phyloP scores from a whole-genome alignment of 352 stramenopile species.

The Phytophthora meadii region DNA sequence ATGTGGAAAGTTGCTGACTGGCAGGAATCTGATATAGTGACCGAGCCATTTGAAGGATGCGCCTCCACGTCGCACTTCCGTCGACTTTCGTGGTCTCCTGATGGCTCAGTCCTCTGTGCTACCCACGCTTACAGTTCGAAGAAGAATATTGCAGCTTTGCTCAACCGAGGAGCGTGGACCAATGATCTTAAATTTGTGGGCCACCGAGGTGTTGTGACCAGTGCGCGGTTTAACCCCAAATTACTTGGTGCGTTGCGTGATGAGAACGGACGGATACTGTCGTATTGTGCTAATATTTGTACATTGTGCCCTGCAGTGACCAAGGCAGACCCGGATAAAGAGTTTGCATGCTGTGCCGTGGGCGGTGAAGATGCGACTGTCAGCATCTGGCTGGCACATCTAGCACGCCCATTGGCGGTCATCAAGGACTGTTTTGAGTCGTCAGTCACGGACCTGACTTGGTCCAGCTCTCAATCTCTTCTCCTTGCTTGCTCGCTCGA shows the following conservation, averaged over 20 bases:
- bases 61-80: constrained; percentile 86
- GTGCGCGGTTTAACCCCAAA: constrained; percentile 84
- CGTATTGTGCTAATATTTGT: constrained; percentile 5
- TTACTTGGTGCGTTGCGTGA: constrained; percentile 54
- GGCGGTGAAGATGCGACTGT: constrained; percentile 85
- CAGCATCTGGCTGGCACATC: constrained; percentile 86
- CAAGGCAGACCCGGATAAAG: constrained; percentile 64
- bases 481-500: constrained; percentile 83
- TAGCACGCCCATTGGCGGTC: constrained; percentile 76
- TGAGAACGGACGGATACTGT: background rate
- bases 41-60: constrained; percentile 79
- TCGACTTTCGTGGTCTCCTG: constrained; percentile 84
- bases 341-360: constrained; percentile 87
- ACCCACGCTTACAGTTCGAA: constrained; percentile 90
- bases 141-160: constrained; percentile 84
- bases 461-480: constrained; percentile 62
- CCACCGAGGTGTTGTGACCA: constrained; percentile 81
- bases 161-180: constrained; percentile 79
- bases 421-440: constrained; percentile 88
- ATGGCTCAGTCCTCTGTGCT: constrained; percentile 79
- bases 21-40: constrained; percentile 69
- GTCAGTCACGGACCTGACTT: constrained; percentile 83
- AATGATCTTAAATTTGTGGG: constrained; percentile 90
- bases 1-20: constrained; percentile 87
- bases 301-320: constrained; percentile 42